Evolutionary conservation across 352 stramenopile genomes (phyloP).

Genomic region (Phytophthora parvispora): DNA sequence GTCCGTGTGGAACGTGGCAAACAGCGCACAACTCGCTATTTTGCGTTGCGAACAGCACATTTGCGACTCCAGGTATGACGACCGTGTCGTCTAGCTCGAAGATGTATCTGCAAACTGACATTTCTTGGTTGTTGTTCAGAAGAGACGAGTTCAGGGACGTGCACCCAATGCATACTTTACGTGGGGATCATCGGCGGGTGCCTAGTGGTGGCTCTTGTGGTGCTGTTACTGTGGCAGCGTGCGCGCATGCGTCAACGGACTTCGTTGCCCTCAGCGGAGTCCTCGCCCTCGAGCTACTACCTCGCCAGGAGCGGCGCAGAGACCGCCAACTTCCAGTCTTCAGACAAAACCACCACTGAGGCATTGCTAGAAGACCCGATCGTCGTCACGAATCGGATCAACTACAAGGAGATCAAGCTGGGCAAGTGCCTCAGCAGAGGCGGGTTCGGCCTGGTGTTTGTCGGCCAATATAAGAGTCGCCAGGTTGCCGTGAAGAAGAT

Average conservation of each 20-base stretch:
- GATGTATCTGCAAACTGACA: conserved; percentile 2
- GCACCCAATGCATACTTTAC: conserved; percentile 19
- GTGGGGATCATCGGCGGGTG: conserved; percentile 28
- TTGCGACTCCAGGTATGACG: conserved; percentile 7
- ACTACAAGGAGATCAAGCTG: conserved; percentile 52
- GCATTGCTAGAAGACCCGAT: conserved; percentile 51
- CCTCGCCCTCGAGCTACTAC: conserved; percentile 35
- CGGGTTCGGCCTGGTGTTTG: conserved; percentile 58
- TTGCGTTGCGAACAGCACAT: conserved; percentile 31
- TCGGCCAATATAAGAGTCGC: conserved; percentile 40
- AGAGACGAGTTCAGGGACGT: conserved; percentile 9
- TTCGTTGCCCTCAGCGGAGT: conserved; percentile 7
- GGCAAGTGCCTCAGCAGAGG: conserved; percentile 48
- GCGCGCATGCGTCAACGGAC: conserved; percentile 4
- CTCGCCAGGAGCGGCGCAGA: conserved; percentile 30
- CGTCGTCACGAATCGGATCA: conserved; percentile 54
- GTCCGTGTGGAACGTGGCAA: conserved; percentile 36
- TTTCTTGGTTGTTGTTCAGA: neutral
- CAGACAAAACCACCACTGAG: conserved; percentile 28
- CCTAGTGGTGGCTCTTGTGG: conserved; percentile 29
- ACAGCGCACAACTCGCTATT: conserved; percentile 38
- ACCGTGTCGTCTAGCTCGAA: neutral
- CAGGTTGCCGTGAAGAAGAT: conserved; percentile 60
- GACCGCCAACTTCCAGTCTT: conserved; percentile 36
- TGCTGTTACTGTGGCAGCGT: conserved; percentile 31